Evolutionary conservation across 768 basidiomycete species (phyloP), one percentile per base, ranked within the genome.

Genomic region (Mycena sanguinolenta): DNA sequence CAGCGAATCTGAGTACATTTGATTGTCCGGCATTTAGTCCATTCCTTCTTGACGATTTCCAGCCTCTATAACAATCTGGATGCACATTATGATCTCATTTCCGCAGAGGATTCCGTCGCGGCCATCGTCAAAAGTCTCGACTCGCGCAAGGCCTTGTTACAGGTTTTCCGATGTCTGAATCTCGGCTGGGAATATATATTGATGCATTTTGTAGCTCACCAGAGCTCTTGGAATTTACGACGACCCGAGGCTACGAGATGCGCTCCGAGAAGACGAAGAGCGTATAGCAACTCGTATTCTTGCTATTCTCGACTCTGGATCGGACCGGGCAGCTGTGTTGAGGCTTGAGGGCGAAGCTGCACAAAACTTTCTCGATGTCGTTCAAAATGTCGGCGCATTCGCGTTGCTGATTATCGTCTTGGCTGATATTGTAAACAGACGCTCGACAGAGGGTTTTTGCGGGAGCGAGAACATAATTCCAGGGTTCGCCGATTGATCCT

Each of bases 401-500:
- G 17, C 16, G 17, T 21, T 52, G 17, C 27, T 49, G 16, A n/a
- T 23, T 23, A 39, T 58, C 1, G 9, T 3, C n/a, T 36, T 1
- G 23, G 16, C 55, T 63, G 8, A 53, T 36, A 14, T 23, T 10
- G 60, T 27, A 5, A 34, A 46, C 19, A 66, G 65, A 59, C 36
- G 17, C 58, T 66, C 8, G 65, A 66, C 21, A 32, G 36, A 23
- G 58, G 65, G 4, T 50, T 59, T 16, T 52, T 66, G 4, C 16
- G 50, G 32, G 44, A 59, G 12, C n/a, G 34, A 32, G 62, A 64
- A 38, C 27, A 59, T 28, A 36, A 42, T 36, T 30, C 34, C 19
- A 58, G 58, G 17, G 72, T 59, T 25, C 69, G 63, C 21, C 65
- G 75, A 16, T 17, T 76, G 14, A 53, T 73, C 9, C 63, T 70